These are phyloP conservation scores for Coemansia sp. DNA, from an alignment of 192 early-diverging fungal genomes.

Conservation along the genomic window DNA sequence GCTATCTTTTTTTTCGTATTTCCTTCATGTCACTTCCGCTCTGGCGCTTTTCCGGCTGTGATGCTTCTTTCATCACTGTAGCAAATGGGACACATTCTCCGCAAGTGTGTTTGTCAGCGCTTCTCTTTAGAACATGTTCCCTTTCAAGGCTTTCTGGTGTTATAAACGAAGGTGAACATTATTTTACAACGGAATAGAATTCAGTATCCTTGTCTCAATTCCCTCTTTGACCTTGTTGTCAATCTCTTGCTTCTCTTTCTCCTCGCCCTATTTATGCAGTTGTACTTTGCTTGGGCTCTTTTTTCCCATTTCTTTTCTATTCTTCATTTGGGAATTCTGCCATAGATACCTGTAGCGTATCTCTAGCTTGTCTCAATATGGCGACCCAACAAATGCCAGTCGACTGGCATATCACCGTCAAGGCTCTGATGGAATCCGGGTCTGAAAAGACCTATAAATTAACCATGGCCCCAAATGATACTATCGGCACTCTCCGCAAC, in stretches of 20 bases:
- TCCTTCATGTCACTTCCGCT: too few species aligned
- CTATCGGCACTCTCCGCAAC: slow-evolving; percentile 35
- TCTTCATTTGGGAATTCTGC: neutral
- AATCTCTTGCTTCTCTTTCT: slow-evolving; percentile 1
- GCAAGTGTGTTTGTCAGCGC: too few species aligned
- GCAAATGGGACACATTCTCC: too few species aligned
- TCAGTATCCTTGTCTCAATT: neutral
- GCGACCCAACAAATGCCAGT: slow-evolving; percentile 3
- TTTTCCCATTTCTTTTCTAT: neutral
- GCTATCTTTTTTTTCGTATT: too few species aligned
- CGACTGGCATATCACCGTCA: slow-evolving; percentile 45
- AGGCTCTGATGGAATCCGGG: slow-evolving; percentile 45
- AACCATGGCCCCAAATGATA: slow-evolving; percentile 21
- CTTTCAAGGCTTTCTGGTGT: too few species aligned
- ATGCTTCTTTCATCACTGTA: too few species aligned
- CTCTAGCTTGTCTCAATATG: slow-evolving; percentile 5
- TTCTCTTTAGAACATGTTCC: too few species aligned
- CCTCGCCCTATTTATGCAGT: neutral
- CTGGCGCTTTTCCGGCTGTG: too few species aligned
- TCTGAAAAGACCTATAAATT: slow-evolving; percentile 29
- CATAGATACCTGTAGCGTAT: neutral
- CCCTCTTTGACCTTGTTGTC: neutral
- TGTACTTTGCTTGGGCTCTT: slow-evolving; percentile 1
- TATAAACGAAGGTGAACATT: too few species aligned
- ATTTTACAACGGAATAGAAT: neutral